Evolutionary conservation across 345 rosid genomes (phyloP).

Genomic region (Nasturtium officinale): DNA sequence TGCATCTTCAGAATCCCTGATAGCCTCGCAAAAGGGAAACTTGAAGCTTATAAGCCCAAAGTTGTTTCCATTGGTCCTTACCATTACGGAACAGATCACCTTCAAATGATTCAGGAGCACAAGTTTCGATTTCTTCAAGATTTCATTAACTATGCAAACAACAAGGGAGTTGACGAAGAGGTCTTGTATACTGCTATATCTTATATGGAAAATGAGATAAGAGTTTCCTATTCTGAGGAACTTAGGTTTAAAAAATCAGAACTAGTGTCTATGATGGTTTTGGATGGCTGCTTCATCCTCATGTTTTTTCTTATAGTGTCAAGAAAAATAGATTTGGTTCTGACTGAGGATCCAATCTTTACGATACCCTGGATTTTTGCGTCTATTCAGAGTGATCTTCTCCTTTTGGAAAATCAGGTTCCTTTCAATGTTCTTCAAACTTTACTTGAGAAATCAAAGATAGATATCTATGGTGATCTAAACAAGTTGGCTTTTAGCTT

Average conservation of each 20-base stretch:
- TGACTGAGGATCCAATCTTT: background rate
- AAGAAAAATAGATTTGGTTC: too few relatives aligned
- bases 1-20: slow-evolving; percentile 50
- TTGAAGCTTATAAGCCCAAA: slow-evolving; percentile 45
- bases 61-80: slow-evolving; percentile 31
- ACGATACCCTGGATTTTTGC: slow-evolving; percentile 38
- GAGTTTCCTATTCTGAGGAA: background rate
- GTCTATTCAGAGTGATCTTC: slow-evolving; percentile 15
- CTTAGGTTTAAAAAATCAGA: too few relatives aligned
- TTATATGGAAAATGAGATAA: slow-evolving; percentile 8
- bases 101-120: slow-evolving; percentile 52
- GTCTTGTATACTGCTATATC: slow-evolving; percentile 18
- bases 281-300: background rate
- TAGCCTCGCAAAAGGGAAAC: slow-evolving; percentile 37
- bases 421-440: slow-evolving; percentile 13
- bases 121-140: slow-evolving; percentile 35
- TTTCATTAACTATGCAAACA: slow-evolving; percentile 12
- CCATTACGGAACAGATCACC: slow-evolving; percentile 40
- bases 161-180: background rate
- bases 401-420: slow-evolving; percentile 20
- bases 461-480: background rate
- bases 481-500: background rate
- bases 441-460: background rate
- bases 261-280: background rate
- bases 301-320: background rate